Evolutionary conservation across 139 green algal species (phyloP).

Genomic region (Chlorokybus atmophyticus): DNA sequence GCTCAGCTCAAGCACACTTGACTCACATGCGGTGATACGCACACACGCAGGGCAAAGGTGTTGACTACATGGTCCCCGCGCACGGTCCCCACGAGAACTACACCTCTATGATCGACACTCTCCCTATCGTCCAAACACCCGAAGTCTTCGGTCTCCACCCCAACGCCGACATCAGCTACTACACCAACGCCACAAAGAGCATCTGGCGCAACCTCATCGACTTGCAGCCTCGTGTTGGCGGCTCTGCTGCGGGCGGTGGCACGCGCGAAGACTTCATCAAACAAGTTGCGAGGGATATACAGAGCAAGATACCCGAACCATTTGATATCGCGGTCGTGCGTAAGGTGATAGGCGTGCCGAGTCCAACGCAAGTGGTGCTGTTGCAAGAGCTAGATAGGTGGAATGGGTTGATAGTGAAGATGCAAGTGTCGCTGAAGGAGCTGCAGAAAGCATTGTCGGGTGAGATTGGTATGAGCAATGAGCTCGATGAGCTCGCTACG

Average conservation of each 20-base stretch:
- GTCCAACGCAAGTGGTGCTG: conserved; percentile 43
- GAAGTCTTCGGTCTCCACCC: conserved; percentile 71
- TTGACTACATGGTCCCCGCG: conserved; percentile 37
- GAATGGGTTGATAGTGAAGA: conserved; percentile 48
- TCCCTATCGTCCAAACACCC: conserved; percentile 62
- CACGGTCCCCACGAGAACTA: conserved; percentile 37
- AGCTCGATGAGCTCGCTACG: conserved; percentile 55
- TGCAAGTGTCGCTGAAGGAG: conserved; percentile 51
- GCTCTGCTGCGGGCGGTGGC: conserved; percentile 24
- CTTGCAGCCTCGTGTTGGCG: conserved; percentile 49
- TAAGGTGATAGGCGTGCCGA: conserved; percentile 51
- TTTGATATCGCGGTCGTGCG: conserved; percentile 64
- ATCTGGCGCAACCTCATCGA: conserved; percentile 65
- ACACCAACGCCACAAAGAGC: conserved; percentile 58
- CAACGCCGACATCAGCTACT: conserved; percentile 81
- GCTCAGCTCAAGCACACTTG: too few relatives aligned
- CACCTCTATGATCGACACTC: conserved; percentile 44
- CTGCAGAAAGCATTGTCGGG: conserved; percentile 58
- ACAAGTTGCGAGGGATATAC: conserved; percentile 49
- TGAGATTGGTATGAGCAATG: conserved; percentile 61
- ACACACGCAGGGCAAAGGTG: too few relatives aligned
- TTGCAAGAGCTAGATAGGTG: conserved; percentile 70
- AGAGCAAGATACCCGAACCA: conserved; percentile 51
- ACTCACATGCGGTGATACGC: too few relatives aligned
- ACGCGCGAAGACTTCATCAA: conserved; percentile 58